Base-by-base conservation (phyloP, 2,329 filamentous ascomycete species). In the Calonectria montana region DNA sequence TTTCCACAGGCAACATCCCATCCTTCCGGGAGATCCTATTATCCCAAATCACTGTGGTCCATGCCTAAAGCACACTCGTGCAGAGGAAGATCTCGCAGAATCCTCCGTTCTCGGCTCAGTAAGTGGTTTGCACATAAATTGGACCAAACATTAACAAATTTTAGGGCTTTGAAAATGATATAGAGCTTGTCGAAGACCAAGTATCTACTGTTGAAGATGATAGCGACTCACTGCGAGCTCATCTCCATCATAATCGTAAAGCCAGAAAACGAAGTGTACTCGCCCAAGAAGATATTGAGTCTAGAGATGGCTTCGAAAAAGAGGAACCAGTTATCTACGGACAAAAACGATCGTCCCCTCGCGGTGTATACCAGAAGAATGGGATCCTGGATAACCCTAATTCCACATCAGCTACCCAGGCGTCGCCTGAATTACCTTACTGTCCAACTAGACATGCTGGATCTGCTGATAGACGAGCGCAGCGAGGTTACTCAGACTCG, bases 21-120 rank as follows among this genome's bases (percentile, higher is more conserved):
- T 73, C 13, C 55, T 73, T 2, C 71, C 76, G 23, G 82, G 80
- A 9, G 74, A 78, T 25, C 68, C 76, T 2, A 70, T 83, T 18
- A 67, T 80, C 10, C 78, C 76, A 16, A 84, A 84, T 55, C 84
- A 84, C 63, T 84, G 83, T 57, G 69, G 65, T 21, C 71, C 53
- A 15, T 84, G 83, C 63, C 67, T 73, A 16, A 31, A 59, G 13
- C 78, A 82, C 18, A 72, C 79, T n/a, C 76, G 73, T 9, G 68
- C 48, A 3, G 64, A 72, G 10, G 81, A 78, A 57, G 73, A 64
- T 16, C 72, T 80, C 2, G 72, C 73, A 2, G 81, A 82, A 2
- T 59, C 67, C 2, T 83, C 82, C 23, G 71, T 78, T 16, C 35
- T 81, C 25, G 72, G 71, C 23, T 73, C 69, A 59, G 81, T 82